Evolutionary conservation across 139 green algal genomes (phyloP), one percentile per base, ranked within the genome.

Genomic region (Haematococcus lacustris): DNA sequence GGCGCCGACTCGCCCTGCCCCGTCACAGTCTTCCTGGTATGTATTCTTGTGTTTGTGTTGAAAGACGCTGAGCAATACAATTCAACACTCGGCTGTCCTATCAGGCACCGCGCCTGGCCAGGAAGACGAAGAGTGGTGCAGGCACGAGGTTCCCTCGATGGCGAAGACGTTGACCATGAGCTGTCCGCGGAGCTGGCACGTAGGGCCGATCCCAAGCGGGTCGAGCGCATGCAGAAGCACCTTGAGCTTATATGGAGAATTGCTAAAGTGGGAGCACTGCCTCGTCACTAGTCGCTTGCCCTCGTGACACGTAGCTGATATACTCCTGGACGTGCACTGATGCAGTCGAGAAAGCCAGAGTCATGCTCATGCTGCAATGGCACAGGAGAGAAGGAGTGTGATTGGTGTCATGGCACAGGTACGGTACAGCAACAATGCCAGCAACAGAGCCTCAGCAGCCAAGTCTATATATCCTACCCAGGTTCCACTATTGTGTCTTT

Each of bases 331-430:
- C 4, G 21, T 32, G 21, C 7, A 34, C 21, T 30, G 13, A 33
- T 53, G 64, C 68, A 76, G 63, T 64, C 73, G 40, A 70, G 70
- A 7, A 59, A 66, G 37, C 74, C 73, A 1, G 40, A 39, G 38
- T 47, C 51, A 9, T 83, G 78, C 38, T 50, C 66, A 35, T 78
- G 78, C 66, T 83, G 78, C 61, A 2, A 73, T 25, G 78, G 78
- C 1, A 62, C 39, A 33, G 77, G 73, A 2, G 64, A 79, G 68
- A 67, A 66, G 41, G 79, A 84, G 43, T 84, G 79, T 33, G 30
- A 62, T 1, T 84, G 79, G 79, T 84, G 79, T 47, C 53, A 81
- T 47, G 79, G 75, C 1, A 84, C 79, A 75, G 78, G 78, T 83
- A 33, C 21, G 69, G 32, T 28, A 33, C 2, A 6, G 28, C 21